These are phyloP conservation scores for Zangia roseola DNA, from an alignment of 768 basidiomycete species.

Conservation along the genomic window DNA sequence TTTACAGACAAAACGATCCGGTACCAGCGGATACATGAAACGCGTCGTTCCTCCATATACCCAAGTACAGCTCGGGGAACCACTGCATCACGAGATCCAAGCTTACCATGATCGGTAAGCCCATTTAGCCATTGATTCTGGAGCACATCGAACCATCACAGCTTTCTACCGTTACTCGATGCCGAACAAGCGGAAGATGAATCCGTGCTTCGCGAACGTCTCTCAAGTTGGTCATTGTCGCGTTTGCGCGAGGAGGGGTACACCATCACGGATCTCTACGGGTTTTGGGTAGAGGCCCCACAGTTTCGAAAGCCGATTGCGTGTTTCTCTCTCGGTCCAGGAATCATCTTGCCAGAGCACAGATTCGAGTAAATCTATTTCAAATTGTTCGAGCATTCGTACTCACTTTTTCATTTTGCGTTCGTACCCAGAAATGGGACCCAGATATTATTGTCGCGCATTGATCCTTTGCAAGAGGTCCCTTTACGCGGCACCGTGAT, in stretches of 20 bases:
- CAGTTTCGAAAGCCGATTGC: constrained; percentile 67
- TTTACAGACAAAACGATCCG: constrained; percentile 8
- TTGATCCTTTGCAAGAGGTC: constrained; percentile 58
- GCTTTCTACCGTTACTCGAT: constrained; percentile 47
- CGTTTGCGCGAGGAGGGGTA: constrained; percentile 71
- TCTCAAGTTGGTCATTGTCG: constrained; percentile 63
- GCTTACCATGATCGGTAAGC: constrained; percentile 56
- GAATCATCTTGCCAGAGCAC: constrained; percentile 59
- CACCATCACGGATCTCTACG: constrained; percentile 60
- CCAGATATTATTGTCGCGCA: constrained; percentile 60
- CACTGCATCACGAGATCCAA: constrained; percentile 49
- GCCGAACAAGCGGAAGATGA: constrained; percentile 68
- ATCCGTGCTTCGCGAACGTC: constrained; percentile 55
- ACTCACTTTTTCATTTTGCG: not conserved
- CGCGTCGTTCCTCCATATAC: constrained; percentile 39
- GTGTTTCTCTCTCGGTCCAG: constrained; percentile 62
- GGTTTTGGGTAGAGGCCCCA: constrained; percentile 66
- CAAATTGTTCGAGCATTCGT: not conserved
- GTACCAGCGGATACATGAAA: constrained; percentile 29
- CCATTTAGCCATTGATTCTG: not conserved
- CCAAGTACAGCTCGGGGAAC: constrained; percentile 36
- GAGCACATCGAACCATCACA: constrained; percentile 17
- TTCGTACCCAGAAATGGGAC: constrained; percentile 59
- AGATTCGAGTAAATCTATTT: constrained; percentile 60
- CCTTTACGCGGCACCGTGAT: constrained; percentile 57